Evolutionary conservation across 495 filamentous ascomycete genomes (phyloP), one percentile per base, ranked within the genome.

Genomic region (Lichina pygmaea): DNA sequence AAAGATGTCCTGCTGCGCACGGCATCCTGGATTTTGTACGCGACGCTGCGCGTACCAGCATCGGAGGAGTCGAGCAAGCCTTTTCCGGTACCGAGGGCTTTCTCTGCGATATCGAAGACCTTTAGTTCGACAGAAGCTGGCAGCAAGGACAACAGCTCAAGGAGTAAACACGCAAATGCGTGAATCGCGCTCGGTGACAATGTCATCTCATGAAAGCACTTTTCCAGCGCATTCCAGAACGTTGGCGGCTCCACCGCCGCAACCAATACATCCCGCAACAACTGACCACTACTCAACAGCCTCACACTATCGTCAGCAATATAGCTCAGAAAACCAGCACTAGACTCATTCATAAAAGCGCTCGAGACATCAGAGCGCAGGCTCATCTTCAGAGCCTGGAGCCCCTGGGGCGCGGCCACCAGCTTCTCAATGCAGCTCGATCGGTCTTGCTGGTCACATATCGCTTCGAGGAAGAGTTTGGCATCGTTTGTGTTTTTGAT

Each of bases 391-490:
- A 81, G 48, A 4, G 68, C 64, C 13, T 51, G 46, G 9, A 73
- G 53, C 0, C 65, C 74, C 0, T 46, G n/a, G 6, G 55, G 49
- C 8, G 60, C 71, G 2, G 68, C 58, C 7, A 76, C 52, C 10
- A 84, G 52, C 31, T 58, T 63, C 49, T 81, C 65, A 9, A 74
- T 55, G 48, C 70, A 75, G 0, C 54, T 58, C 13, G 60, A 55
- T 2, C 55, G 65, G 41, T 73, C 64, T 1, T 51, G 43, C 49
- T 75, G 64, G 10, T 50, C 56, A 13, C 63, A 60, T 3, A 79
- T 51, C 0, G 77, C 68, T 50, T 81, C 75, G 6, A 83, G 45
- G 45, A 81, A 75, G 8, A 63, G 60, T 38, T 65, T 65, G n/a
- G 62, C 67, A 48, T 71, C 61, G n/a, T 48, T 48, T 6, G 50